Conservation (phyloP, 2,329 filamentous ascomycete species). For the Bisporella sp. region DNA sequence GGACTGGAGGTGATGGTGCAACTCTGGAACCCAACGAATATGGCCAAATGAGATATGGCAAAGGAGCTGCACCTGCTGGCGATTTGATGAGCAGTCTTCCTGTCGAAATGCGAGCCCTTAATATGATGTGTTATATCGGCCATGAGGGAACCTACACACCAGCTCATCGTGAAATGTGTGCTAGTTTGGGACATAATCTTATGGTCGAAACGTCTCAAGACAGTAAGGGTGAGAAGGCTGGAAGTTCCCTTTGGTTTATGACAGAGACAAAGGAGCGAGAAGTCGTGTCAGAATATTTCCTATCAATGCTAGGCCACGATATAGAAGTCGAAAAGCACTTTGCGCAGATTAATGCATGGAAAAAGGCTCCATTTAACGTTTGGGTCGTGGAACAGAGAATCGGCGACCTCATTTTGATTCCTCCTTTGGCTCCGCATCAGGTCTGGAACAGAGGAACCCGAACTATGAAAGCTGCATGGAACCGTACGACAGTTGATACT, state of each 20-base stretch:
- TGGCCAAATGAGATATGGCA: conserved; percentile 34
- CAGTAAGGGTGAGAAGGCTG: conserved; percentile 68
- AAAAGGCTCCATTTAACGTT: conserved; percentile 85
- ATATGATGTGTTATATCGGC: conserved; percentile 97
- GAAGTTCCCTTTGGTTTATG: conserved; percentile 98
- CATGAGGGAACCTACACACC: conserved; percentile 97
- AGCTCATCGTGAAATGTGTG: conserved; percentile 95
- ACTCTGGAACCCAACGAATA: conserved; percentile 36
- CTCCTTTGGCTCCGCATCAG: conserved; percentile 88
- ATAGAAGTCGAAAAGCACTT: conserved; percentile 97
- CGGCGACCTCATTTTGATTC: conserved; percentile 90
- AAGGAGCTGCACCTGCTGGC: conserved; percentile 58
- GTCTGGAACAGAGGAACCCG: conserved; percentile 96
- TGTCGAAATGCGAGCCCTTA: conserved; percentile 81
- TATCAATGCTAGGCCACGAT: conserved; percentile 88
- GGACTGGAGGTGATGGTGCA: conserved; percentile 45
- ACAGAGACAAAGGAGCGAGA: conserved; percentile 90
- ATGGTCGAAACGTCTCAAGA: conserved; percentile 87
- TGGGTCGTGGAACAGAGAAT: conserved; percentile 87
- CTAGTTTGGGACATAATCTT: conserved; percentile 90
- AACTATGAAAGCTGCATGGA: conserved; percentile 98
- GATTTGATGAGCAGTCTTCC: conserved; percentile 94
- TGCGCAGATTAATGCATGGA: conserved; percentile 92
- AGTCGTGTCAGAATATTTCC: conserved; percentile 86
- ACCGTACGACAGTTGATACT: conserved; percentile 87